Base-by-base conservation (phyloP, 305 asterid genomes). In the Nicotiana rustica region DNA sequence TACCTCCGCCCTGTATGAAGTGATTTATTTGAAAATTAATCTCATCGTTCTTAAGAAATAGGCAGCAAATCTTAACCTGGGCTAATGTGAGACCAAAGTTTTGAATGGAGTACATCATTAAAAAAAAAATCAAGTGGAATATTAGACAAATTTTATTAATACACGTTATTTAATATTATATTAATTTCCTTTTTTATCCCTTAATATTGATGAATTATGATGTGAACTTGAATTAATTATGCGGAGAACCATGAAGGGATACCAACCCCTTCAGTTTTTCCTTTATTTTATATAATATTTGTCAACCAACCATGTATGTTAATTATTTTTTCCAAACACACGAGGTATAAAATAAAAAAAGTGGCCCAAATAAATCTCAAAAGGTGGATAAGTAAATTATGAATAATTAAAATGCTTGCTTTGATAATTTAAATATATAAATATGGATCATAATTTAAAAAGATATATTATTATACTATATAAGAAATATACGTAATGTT, bases 361-460 rank as follows among this genome's bases (percentile, higher is more conserved):
- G 79, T 73, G 79, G 36, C 64, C 79, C 79, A 47, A 49, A 49
- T 73, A 73, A 14, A 49, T 49, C 25, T 25, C 79, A 73, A 73
- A 73, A 25, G 79, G 41, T 73, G 44, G 79, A 73, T 49, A 49
- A 71, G 61, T 13, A 71, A 6, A 73, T 49, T 25, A 73, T 10
- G n/a, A 73, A 47, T 71, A 47, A 44, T 13, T 14, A 57, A 57
- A 57, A 57, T 6, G n/a, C 10, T 19, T 70, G 59, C 61, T 41
- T 71, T 61, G 78, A 70, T 71, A 19, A 12, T 44, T 10, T 69
- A 38, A n/a, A 69, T 21, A 12, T 47, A 71, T 41, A 41, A 41
- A 41, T 7, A 10, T 7, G 47, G 10, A 41, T 25, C 29, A 25
- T 41, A 41, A 41, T 7, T 41, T 6, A 7, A 41, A 2, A 41